Conservation (phyloP, 2,329 filamentous ascomycete species). For the Fusarium buharicum region DNA sequence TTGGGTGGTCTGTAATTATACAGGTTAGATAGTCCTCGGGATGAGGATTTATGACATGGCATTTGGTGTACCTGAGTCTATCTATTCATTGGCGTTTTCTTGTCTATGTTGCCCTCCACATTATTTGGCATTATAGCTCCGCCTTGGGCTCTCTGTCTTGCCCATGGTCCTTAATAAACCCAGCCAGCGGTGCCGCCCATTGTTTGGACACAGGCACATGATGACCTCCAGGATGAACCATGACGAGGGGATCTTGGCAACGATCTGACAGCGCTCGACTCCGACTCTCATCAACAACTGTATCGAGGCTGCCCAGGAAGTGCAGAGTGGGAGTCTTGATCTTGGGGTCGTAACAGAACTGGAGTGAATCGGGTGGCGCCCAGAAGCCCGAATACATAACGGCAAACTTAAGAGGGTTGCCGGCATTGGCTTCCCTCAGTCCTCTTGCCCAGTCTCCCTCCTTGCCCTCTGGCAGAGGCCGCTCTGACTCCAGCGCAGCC, state of each 20-base stretch:
- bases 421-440: slow-evolving; percentile 61
- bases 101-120: slow-evolving; percentile 21
- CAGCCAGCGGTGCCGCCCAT: slow-evolving; percentile 79
- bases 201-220: slow-evolving; percentile 87
- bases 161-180: slow-evolving; percentile 68
- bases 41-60: slow-evolving; percentile 48
- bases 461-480: slow-evolving; percentile 44
- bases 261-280: slow-evolving; percentile 73
- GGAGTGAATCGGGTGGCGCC: slow-evolving; percentile 69
- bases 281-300: slow-evolving; percentile 83
- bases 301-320: slow-evolving; percentile 84
- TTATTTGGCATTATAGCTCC: slow-evolving; percentile 34
- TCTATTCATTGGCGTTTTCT: slow-evolving; percentile 38
- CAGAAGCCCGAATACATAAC: slow-evolving; percentile 82
- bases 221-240: slow-evolving; percentile 87
- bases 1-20: slow-evolving; percentile 50
- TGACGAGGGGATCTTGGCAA: slow-evolving; percentile 64
- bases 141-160: slow-evolving; percentile 44
- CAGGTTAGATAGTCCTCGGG: slow-evolving; percentile 50
- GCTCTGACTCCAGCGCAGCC: slow-evolving; percentile 69
- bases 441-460: slow-evolving; percentile 55
- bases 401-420: slow-evolving; percentile 71
- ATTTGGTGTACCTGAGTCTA: slow-evolving; percentile 44
- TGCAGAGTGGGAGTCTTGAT: slow-evolving; percentile 83
- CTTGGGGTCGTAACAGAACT: slow-evolving; percentile 74